A percentile compares a stretch with the other conserved stretches of the same genome.
phyloP scores from a whole-genome alignment of 306 rosid species.

The Quercus suber region DNA sequence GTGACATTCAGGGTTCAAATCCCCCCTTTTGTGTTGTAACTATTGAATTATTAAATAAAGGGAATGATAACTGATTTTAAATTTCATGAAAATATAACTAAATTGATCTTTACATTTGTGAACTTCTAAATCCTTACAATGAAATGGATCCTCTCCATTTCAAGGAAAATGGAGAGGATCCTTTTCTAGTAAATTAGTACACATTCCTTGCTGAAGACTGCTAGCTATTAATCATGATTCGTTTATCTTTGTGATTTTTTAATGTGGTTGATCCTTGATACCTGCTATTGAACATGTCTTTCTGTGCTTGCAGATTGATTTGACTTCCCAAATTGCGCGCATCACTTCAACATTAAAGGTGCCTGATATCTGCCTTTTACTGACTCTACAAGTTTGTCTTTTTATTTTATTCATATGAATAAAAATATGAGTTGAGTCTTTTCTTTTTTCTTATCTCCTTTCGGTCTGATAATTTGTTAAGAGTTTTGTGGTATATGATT shows the following conservation, averaged over 20 bases:
- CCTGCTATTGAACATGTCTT: constrained; percentile 11
- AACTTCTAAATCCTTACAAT: too few species aligned
- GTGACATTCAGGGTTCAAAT: too few species aligned
- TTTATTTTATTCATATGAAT: neutral
- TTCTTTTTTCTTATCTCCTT: neutral
- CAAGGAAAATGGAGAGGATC: too few species aligned
- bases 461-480: neutral
- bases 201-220: neutral
- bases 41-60: too few species aligned
- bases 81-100: too few species aligned
- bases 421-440: neutral
- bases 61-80: too few species aligned
- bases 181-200: neutral
- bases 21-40: too few species aligned
- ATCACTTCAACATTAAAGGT: constrained; percentile 79
- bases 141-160: too few species aligned
- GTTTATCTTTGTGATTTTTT: neutral
- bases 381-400: neutral
- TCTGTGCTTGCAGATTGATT: constrained; percentile 65
- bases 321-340: constrained; percentile 86
- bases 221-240: neutral
- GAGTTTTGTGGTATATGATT: constrained; percentile 2
- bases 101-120: too few species aligned
- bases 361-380: constrained; percentile 1
- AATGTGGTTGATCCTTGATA: neutral